Evolutionary conservation across 371 early-diverging fungal species (phyloP), one percentile per base, ranked within the genome.

Genomic region (Phascolomyces articulosus): DNA sequence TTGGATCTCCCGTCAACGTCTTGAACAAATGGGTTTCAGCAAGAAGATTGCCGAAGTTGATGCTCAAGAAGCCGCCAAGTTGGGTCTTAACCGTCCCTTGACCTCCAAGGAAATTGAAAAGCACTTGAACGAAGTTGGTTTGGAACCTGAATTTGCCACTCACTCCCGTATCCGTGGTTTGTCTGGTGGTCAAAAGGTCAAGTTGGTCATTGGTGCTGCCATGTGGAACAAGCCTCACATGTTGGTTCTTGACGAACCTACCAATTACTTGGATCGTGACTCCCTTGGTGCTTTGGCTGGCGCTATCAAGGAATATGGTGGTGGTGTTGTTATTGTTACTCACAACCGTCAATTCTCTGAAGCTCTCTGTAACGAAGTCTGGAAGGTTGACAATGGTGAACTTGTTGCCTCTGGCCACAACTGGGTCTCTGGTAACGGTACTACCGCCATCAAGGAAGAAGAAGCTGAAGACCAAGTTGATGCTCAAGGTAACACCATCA

Each of bases 151-250:
- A 63, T 88, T 90, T 65, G 91, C 89, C 59, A 88, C 92, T 69
- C 93, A 94, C 86, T 86, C 84, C 72, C 91, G 88, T 72, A 93
- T 94, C 74, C 85, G 86, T 79, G 93, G 91, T 81, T 86, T 96
- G 16, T 93, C 94, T 63, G 95, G 95, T 75, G 95, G 95, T 62
- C 95, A 96, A 73, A 96, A 96, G 83, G 93, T 92, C 78, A 91
- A 93, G 87, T 85, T 96, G 47, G 93, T 92, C 23, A 85, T 95
- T 65, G 94, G 89, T 65, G 93, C 92, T 65, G 90, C 91, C 58
- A 89, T 91, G 89, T 92, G 93, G 92, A 86, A 88, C 78, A 82
- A 86, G 66, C 95, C 95, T 59, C 94, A 95, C 75, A 88, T 95
- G 74, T 74, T 96, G 63, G 93, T 95, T 70, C 80, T 94, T 64